Evolutionary conservation across 371 early-diverging fungal genomes (phyloP).

Genomic region (Mucor sp.): DNA sequence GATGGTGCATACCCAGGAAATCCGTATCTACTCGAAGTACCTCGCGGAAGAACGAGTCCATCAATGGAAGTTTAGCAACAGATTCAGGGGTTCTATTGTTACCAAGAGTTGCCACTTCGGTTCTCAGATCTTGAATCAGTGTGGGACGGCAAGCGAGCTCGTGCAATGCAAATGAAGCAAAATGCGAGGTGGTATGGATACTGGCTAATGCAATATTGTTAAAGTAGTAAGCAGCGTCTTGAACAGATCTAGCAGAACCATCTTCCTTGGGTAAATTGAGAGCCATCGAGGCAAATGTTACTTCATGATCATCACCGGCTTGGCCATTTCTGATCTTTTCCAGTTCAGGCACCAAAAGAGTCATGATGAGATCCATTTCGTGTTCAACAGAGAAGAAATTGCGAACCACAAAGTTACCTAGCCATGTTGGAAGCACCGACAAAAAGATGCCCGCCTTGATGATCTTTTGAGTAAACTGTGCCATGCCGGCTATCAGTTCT

Average conservation of each 20-base stretch:
- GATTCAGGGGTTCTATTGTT: constrained; percentile 27
- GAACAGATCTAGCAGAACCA: constrained; percentile 19
- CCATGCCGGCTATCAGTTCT: constrained; percentile 33
- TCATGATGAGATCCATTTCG: constrained; percentile 39
- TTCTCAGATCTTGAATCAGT: constrained; percentile 25
- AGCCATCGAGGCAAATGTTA: constrained; percentile 31
- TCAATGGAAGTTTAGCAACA: constrained; percentile 31
- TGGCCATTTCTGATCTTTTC: constrained; percentile 17
- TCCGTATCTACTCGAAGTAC: constrained; percentile 39
- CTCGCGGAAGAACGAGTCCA: constrained; percentile 59
- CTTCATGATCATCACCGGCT: constrained; percentile 18
- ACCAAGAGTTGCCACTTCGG: constrained; percentile 18
- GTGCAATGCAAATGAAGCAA: constrained; percentile 35
- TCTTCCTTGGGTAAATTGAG: constrained; percentile 30
- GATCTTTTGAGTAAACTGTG: constrained; percentile 34
- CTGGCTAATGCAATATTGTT: constrained; percentile 42
- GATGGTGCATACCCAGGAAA: constrained; percentile 37
- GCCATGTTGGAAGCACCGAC: constrained; percentile 23
- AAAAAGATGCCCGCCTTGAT: constrained; percentile 30
- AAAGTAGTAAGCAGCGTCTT: constrained; percentile 39
- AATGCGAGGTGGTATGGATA: constrained; percentile 45
- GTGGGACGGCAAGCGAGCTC: constrained; percentile 37
- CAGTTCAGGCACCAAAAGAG: constrained; percentile 28
- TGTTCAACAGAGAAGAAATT: constrained; percentile 31
- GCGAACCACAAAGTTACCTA: constrained; percentile 27